phyloP scores from a whole-genome alignment of 768 basidiomycete species.

The Hydnum rufescens region DNA sequence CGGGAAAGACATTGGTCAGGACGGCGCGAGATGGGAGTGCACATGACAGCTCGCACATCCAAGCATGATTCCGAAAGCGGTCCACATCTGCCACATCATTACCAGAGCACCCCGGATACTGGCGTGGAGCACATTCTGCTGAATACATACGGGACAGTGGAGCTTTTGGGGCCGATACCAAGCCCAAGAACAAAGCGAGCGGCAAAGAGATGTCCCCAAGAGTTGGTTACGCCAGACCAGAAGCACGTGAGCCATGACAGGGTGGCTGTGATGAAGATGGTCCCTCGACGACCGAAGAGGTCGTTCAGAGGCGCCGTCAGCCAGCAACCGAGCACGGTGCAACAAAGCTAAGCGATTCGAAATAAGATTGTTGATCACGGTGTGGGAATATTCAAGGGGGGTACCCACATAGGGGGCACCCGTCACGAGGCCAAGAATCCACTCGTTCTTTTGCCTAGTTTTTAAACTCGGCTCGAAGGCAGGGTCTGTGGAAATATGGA shows the following conservation, averaged over 20 bases:
- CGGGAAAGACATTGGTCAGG: no score
- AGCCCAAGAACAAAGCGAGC: slow-evolving; percentile 38
- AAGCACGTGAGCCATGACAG: no score
- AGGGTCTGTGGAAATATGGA: slow-evolving; percentile 6
- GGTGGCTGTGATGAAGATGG: slow-evolving; percentile 31
- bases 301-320: slow-evolving; percentile 51
- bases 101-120: slow-evolving; percentile 72
- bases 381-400: no score
- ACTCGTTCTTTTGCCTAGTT: no score
- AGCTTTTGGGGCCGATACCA: slow-evolving; percentile 50
- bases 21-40: no score
- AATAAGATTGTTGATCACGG: no score
- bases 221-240: slow-evolving; percentile 31
- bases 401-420: no score
- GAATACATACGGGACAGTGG: no score
- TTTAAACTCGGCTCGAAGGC: no score
- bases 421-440: slow-evolving; percentile 8
- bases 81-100: slow-evolving; percentile 63
- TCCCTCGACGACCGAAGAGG: slow-evolving; percentile 33
- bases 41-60: no score
- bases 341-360: slow-evolving; percentile 1
- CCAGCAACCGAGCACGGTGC: slow-evolving; percentile 25
- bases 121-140: no score
- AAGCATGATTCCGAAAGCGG: slow-evolving; percentile 65
- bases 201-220: slow-evolving; percentile 39